phyloP scores from a whole-genome alignment of 345 rosid species.

The Populus alba region DNA sequence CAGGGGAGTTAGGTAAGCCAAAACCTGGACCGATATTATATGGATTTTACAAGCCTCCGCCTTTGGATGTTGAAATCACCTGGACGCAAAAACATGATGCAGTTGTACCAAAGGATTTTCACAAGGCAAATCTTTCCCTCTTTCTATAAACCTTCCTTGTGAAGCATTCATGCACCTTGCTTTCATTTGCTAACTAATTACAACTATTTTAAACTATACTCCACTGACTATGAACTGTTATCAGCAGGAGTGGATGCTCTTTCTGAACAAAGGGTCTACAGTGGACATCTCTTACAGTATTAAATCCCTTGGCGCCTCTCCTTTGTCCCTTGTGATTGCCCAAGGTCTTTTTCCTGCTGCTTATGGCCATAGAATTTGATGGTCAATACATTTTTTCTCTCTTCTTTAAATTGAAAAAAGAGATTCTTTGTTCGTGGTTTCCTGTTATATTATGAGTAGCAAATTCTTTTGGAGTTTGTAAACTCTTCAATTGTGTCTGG shows the following conservation, averaged over 20 bases:
- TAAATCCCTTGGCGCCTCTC: slow-evolving; percentile 31
- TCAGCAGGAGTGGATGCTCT: slow-evolving; percentile 56
- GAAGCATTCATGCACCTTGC: not conserved
- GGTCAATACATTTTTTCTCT: not conserved
- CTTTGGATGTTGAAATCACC: slow-evolving; percentile 33
- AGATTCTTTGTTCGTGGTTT: not conserved
- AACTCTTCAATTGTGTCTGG: not conserved
- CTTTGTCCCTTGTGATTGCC: slow-evolving; percentile 54
- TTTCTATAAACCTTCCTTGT: not conserved
- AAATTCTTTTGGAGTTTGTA: not conserved
- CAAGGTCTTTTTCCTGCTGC: slow-evolving; percentile 32
- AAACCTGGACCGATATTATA: slow-evolving; percentile 41
- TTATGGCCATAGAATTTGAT: not conserved
- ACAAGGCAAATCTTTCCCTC: slow-evolving; percentile 35
- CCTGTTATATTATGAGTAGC: not conserved
- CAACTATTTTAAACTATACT: not conserved
- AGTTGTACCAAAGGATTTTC: slow-evolving; percentile 33
- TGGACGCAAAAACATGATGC: slow-evolving; percentile 45
- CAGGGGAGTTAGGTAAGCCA: slow-evolving; percentile 23
- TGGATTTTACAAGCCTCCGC: slow-evolving; percentile 45
- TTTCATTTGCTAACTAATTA: not conserved
- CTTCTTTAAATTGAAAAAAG: not conserved
- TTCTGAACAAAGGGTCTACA: slow-evolving; percentile 50
- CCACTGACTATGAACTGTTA: not conserved
- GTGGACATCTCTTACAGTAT: slow-evolving; percentile 43